Evolutionary conservation across 2,329 filamentous ascomycete species (phyloP).

Genomic region (Colletotrichum noveboracense): DNA sequence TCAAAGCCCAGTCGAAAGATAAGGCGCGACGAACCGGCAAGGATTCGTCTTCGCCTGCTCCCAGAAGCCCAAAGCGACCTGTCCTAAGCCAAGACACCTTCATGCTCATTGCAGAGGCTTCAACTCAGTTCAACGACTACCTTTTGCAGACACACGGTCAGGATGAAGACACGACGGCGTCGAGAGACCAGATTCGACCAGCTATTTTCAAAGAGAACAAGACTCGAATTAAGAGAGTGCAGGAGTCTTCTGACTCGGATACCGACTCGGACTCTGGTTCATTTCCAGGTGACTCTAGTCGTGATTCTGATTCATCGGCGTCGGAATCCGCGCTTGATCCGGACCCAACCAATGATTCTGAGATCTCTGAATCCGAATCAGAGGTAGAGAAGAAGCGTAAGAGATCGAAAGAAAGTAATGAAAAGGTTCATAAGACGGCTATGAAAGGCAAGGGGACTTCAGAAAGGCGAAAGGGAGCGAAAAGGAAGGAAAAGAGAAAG

Average conservation of each 20-base stretch:
- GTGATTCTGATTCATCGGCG: too few species aligned
- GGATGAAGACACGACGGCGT: not conserved
- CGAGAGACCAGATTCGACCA: not conserved
- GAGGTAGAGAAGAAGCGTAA: too few species aligned
- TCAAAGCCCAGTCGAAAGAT: conserved; percentile 32
- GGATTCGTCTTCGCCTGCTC: not conserved
- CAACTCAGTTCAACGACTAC: not conserved
- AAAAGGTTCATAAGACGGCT: too few species aligned
- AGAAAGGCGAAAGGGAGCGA: too few species aligned
- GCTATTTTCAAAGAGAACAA: not conserved
- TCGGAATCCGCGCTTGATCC: too few species aligned
- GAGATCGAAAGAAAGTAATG: too few species aligned
- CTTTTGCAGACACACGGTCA: not conserved
- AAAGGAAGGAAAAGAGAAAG: too few species aligned
- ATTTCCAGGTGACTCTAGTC: too few species aligned
- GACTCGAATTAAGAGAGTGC: not conserved
- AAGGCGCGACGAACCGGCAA: not conserved
- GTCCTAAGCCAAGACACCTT: not conserved
- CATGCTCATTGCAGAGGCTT: not conserved
- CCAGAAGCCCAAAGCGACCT: not conserved
- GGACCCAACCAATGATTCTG: too few species aligned
- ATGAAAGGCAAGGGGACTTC: too few species aligned
- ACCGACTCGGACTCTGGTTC: too few species aligned
- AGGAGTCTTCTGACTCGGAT: not conserved
- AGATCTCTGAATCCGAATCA: fast-evolving